Evolutionary conservation across 2,329 filamentous ascomycete genomes (phyloP), one percentile per base, ranked within the genome.

Genomic region (Orbilia quercus): DNA sequence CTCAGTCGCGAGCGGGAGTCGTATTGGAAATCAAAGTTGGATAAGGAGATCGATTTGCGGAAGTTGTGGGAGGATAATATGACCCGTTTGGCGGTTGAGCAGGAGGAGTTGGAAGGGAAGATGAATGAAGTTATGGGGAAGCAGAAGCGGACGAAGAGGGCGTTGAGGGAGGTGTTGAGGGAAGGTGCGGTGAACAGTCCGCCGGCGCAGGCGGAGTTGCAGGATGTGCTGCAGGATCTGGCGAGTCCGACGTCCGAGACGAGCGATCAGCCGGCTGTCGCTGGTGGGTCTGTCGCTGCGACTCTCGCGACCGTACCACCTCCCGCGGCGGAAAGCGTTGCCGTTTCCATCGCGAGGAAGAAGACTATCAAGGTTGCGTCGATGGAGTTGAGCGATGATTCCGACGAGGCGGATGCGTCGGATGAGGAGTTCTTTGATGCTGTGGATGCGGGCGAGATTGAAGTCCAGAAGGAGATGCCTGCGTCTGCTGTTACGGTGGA

Each of bases 51-150:
- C 45, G 91, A 96, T 79, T 90, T 98, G 82, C 88, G 95, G 38
- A 89, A 91, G 71, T 91, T 99, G 88, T 99, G 95, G 95, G 95
- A 99, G 81, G 95, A 99, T 78, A 98, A 93, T 81, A 97, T 99
- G 95, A 92, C 95, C 7, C 89, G 93, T 78, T 90, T 99, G n/a
- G 95, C 93, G 16, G 89, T 88, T 64, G 95, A 99, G 80, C 95
- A 99, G 78, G 95, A 98, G 81, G 87, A 92, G 57, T 85, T 99
- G 0, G 92, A 98, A 79, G 91, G 88, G 36, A 90, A 89, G 67
- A 91, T 97, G 73, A 75, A 34, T 77, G 78, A 74, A 25, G 70
- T 74, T 1, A 63, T 67, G 42, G 28, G 50, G 23, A 74, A 74
- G 23, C 70, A 67, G 34, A 74, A 59, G 47, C 22, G 47, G 44